These are phyloP conservation scores for Nasturtium officinale DNA, from an alignment of 345 rosid genomes.

Conservation along the genomic window DNA sequence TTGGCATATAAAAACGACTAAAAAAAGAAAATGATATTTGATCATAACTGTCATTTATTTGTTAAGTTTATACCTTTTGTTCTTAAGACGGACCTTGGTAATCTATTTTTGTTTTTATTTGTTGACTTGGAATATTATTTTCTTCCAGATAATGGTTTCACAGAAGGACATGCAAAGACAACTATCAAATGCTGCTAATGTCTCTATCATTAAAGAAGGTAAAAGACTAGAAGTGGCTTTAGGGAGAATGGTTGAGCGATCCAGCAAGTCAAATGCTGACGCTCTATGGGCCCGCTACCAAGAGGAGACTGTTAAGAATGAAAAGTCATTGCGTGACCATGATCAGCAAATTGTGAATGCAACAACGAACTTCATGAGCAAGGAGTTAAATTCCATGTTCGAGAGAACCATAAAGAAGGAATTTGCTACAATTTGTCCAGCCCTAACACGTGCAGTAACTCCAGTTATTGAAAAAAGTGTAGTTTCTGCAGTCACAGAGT, in stretches of 20 bases:
- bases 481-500: slow-evolving; percentile 65
- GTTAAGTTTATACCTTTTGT: background rate
- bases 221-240: slow-evolving; percentile 75
- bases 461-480: slow-evolving; percentile 71
- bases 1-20: too few species aligned
- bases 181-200: slow-evolving; percentile 57
- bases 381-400: slow-evolving; percentile 59
- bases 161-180: slow-evolving; percentile 90
- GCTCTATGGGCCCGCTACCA: slow-evolving; percentile 82
- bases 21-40: background rate
- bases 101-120: too few species aligned
- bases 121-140: slow-evolving; percentile 4
- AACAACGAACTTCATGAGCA: slow-evolving; percentile 57
- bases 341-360: slow-evolving; percentile 62
- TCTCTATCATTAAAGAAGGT: slow-evolving; percentile 67
- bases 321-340: slow-evolving; percentile 60
- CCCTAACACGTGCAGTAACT: slow-evolving; percentile 55
- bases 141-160: slow-evolving; percentile 56
- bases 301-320: slow-evolving; percentile 70
- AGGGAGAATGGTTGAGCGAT: slow-evolving; percentile 73
- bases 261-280: slow-evolving; percentile 69
- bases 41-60: slow-evolving; percentile 6
- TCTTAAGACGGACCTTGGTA: slow-evolving; percentile 8
- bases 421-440: slow-evolving; percentile 56
- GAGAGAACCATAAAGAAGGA: slow-evolving; percentile 79